Evolutionary conservation across 208 protist species (phyloP).

Genomic region (Leptomonas pyrrhocoris): DNA sequence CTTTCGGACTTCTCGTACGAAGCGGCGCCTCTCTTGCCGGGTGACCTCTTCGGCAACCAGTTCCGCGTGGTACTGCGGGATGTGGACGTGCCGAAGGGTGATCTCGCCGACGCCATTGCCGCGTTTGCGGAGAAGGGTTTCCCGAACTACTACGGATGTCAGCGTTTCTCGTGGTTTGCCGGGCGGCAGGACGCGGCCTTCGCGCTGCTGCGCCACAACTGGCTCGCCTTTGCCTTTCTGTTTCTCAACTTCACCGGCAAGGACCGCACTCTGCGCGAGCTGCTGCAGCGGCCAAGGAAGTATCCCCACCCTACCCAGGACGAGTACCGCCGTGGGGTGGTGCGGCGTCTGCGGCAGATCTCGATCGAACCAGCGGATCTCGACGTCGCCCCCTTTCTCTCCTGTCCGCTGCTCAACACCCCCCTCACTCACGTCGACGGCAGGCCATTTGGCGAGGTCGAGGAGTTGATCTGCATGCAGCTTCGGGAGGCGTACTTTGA

Average conservation of each 20-base stretch:
- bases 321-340: conserved; percentile 77
- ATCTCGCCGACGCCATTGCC: conserved; percentile 52
- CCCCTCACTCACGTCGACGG: conserved; percentile 36
- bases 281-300: conserved; percentile 82
- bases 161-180: conserved; percentile 90
- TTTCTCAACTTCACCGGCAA: conserved; percentile 85
- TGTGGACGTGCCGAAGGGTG: conserved; percentile 50
- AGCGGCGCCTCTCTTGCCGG: conserved; percentile 53
- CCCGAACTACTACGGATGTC: conserved; percentile 90
- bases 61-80: conserved; percentile 84
- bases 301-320: conserved; percentile 85
- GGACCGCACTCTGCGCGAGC: conserved; percentile 64
- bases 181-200: conserved; percentile 76
- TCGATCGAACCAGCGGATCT: conserved; percentile 71
- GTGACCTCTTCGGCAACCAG: conserved; percentile 83
- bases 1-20: conserved; percentile 89
- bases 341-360: conserved; percentile 74
- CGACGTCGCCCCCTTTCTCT: conserved; percentile 72
- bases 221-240: conserved; percentile 85
- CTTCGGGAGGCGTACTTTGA: conserved; percentile 82
- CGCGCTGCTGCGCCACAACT: conserved; percentile 82
- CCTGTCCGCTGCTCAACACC: conserved; percentile 51
- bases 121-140: conserved; percentile 69
- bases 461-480: conserved; percentile 65
- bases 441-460: conserved; percentile 12